These are phyloP conservation scores for Amaranthus tricolor DNA, from an alignment of 179 eudicot species.

Conservation along the genomic window DNA sequence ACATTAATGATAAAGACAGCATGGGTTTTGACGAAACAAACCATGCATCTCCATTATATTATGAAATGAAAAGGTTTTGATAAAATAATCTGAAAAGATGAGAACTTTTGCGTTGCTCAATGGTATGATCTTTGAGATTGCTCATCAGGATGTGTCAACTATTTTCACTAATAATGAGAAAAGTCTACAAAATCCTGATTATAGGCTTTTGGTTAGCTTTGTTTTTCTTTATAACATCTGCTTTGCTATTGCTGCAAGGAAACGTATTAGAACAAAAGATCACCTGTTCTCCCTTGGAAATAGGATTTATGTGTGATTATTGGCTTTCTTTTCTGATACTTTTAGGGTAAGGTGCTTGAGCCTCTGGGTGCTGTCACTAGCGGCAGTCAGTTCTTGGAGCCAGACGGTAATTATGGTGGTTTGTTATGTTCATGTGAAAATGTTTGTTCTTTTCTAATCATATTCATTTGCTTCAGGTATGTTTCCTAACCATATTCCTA, in stretches of 20 bases:
- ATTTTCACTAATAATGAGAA: background rate
- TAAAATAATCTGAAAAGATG: background rate
- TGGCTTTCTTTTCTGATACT: constrained; percentile 1
- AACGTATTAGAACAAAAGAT: background rate
- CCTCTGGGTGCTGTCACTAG: constrained; percentile 90
- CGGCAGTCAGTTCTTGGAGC: constrained; percentile 99
- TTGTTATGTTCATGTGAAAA: background rate
- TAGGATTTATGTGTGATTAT: background rate
- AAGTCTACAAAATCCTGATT: background rate
- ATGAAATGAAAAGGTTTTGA: background rate
- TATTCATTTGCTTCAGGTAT: constrained; percentile 44
- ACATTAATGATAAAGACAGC: background rate
- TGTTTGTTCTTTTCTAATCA: constrained; percentile 14
- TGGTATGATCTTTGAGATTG: background rate
- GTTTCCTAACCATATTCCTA: constrained; percentile 98
- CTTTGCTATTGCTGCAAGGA: background rate
- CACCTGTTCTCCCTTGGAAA: background rate
- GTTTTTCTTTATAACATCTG: background rate
- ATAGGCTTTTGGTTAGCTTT: background rate
- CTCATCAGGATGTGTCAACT: background rate
- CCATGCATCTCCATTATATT: background rate
- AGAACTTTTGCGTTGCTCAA: background rate
- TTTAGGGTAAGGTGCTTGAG: constrained; percentile 93
- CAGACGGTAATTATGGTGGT: constrained; percentile 63
- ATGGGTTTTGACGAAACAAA: background rate